A percentile compares a stretch with the other conserved stretches of the same genome.
phyloP scores from a whole-genome alignment of 257 asterid species.

The Solanum tarijense region DNA sequence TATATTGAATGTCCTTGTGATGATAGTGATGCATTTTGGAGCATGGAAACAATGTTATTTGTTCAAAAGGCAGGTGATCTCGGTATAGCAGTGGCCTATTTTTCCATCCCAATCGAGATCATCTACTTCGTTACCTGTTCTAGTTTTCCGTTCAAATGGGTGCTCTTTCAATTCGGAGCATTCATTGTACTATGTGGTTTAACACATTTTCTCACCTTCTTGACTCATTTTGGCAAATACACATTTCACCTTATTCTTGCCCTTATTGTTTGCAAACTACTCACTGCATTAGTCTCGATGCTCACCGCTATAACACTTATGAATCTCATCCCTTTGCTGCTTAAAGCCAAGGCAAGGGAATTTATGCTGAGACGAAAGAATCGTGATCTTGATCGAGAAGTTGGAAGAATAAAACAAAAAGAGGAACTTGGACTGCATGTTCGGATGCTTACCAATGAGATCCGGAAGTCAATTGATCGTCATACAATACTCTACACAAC shows the following conservation, averaged over 20 bases:
- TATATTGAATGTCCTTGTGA: constrained; percentile 66
- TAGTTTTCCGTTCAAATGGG: constrained; percentile 83
- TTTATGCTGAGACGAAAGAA: constrained; percentile 68
- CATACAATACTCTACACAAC: constrained; percentile 80
- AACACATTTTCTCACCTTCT: constrained; percentile 86
- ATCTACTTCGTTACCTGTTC: constrained; percentile 82
- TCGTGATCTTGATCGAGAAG: constrained; percentile 82
- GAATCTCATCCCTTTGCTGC: constrained; percentile 69
- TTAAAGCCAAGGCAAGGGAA: constrained; percentile 73
- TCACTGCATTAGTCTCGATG: constrained; percentile 76
- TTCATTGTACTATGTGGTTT: constrained; percentile 90
- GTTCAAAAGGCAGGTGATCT: constrained; percentile 77
- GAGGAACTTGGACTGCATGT: constrained; percentile 80
- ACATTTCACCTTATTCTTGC: constrained; percentile 76
- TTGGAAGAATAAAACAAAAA: constrained; percentile 56
- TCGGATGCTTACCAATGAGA: constrained; percentile 90
- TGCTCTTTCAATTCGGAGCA: constrained; percentile 68
- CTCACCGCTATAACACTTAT: constrained; percentile 82
- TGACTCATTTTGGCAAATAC: constrained; percentile 91
- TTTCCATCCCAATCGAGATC: constrained; percentile 90
- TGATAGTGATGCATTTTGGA: constrained; percentile 68
- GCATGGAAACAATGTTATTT: constrained; percentile 46
- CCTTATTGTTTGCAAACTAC: constrained; percentile 65
- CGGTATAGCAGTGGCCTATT: constrained; percentile 87
- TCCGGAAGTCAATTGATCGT: constrained; percentile 81